Evolutionary conservation across 306 rosid species (phyloP).

Genomic region (Albizia julibrissin): DNA sequence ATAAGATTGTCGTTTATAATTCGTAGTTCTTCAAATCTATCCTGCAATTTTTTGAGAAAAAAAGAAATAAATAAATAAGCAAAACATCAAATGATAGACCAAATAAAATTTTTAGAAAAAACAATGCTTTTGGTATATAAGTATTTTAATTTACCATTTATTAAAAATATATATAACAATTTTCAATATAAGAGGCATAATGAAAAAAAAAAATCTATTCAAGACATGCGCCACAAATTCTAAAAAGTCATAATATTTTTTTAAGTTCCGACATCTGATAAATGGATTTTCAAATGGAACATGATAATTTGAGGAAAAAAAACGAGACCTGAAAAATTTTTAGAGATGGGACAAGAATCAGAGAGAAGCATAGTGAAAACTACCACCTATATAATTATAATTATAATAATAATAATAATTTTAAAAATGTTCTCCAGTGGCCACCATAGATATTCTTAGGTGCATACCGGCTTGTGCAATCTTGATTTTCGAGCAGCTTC

Average conservation of each 20-base stretch:
- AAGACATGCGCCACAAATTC: neutral
- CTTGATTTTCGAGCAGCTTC: conserved; percentile 41
- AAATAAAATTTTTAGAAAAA: too few relatives aligned
- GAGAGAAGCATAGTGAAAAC: too few relatives aligned
- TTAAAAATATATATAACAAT: neutral
- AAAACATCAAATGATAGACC: neutral
- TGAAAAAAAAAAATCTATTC: neutral
- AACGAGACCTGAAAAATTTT: too few relatives aligned
- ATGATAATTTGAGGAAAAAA: too few relatives aligned
- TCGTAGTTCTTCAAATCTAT: neutral
- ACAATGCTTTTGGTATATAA: neutral
- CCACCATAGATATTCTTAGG: too few relatives aligned
- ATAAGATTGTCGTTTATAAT: neutral
- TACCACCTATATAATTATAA: neutral
- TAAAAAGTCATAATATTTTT: neutral
- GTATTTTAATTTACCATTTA: neutral
- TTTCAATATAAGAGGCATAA: neutral
- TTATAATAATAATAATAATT: too few relatives aligned
- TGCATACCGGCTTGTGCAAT: conserved; percentile 40
- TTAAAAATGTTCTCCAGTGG: too few relatives aligned
- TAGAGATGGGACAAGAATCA: neutral
- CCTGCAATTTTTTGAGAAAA: neutral
- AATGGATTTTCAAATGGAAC: neutral
- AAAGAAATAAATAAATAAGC: neutral
- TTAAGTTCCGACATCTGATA: neutral